Conservation (phyloP, 2,329 filamentous ascomycete genomes). For the Colletotrichum euphorbiae region DNA sequence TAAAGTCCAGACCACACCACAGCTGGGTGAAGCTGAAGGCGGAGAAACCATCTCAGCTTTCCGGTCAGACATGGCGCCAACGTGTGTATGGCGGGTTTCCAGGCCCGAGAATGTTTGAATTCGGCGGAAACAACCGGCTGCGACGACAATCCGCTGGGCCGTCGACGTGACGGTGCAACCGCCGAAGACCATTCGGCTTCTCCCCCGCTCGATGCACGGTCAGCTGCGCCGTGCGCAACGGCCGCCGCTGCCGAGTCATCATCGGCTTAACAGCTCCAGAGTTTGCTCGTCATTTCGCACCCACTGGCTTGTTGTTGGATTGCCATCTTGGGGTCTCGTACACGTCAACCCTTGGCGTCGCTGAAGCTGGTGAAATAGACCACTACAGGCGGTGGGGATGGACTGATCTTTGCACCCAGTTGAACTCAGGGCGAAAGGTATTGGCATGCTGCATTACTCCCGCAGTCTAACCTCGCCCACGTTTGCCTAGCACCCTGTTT, state of each 20-base stretch:
- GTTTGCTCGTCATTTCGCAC: background rate
- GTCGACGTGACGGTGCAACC: conserved; percentile 11
- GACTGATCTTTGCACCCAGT: background rate
- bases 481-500: background rate
- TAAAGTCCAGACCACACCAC: conserved; percentile 12
- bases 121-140: conserved; percentile 19
- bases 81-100: background rate
- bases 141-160: conserved; percentile 13
- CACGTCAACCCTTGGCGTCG: background rate
- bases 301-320: background rate
- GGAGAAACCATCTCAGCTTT: conserved; percentile 24
- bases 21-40: conserved; percentile 22
- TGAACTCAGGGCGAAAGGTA: background rate
- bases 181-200: conserved; percentile 20
- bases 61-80: conserved; percentile 14
- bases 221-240: conserved; percentile 13
- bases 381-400: background rate
- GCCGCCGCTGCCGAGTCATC: background rate
- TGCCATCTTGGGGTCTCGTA: too few relatives aligned
- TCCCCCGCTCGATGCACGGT: conserved; percentile 12
- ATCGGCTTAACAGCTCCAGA: conserved; percentile 8
- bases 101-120: background rate
- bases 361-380: background rate
- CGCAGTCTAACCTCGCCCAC: background rate
- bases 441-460: background rate